Evolutionary conservation across 257 asterid genomes (phyloP), one percentile per base, ranked within the genome.

Genomic region (Sherardia arvensis): DNA sequence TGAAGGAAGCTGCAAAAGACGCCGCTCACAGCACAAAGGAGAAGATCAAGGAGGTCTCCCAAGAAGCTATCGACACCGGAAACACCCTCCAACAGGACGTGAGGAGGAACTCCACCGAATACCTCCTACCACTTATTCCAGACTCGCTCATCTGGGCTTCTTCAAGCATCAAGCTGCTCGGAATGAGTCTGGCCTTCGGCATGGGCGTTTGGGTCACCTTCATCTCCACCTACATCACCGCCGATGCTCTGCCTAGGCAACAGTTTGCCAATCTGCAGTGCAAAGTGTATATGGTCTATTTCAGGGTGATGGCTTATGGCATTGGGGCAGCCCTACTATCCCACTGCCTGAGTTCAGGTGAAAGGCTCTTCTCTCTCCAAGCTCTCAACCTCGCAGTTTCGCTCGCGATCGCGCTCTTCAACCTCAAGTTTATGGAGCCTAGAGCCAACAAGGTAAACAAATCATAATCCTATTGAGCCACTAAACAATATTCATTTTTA

Each of bases 381-480:
- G 71, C 79, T 7, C 66, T 72, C 15, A 78, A 79, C 61, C 95
- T 91, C 28, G 3, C 73, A 17, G 77, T 74, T 8, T 47, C 94
- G 4, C 72, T 88, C 8, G 49, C n/a, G 33, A 70, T 72, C 85
- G 66, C 78, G 51, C 61, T 86, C 81, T 63, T 67, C 30, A 91
- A 88, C 69, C 26, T 80, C 73, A 9, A 71, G 21, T 82, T 66
- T 59, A 33, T 91, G 78, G 98, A 88, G 74, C 96, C 95, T 65
- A 79, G 73, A 5, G 95, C 96, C 0, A 75, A 81, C 2, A 83
- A 83, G 96, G 98, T 88, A n/a, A n/a, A n/a, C n/a, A n/a, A n/a
- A n/a, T n/a, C n/a, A n/a, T n/a, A n/a, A n/a, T n/a, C n/a, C n/a
- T n/a, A n/a, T n/a, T n/a, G n/a, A n/a, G n/a, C n/a, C n/a, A n/a